Evolutionary conservation across 129 eudicot species (phyloP).

Genomic region (Scalesia atractyloides): DNA sequence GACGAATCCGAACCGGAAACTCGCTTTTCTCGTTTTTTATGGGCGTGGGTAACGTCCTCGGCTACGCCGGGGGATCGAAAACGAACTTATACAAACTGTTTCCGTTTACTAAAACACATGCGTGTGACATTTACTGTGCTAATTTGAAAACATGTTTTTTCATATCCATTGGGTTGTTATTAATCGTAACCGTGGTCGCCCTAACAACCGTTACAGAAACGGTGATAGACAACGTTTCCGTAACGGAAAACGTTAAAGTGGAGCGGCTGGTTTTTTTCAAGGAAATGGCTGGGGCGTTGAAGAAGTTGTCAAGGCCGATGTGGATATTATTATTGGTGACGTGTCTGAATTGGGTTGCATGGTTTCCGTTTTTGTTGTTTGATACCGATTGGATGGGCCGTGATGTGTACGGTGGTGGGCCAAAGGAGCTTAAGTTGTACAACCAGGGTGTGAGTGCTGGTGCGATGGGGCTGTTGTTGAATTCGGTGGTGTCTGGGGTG

Average conservation of each 20-base stretch:
- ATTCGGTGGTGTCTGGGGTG: constrained; percentile 64
- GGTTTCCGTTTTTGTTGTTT: constrained; percentile 83
- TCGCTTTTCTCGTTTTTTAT: constrained; percentile 64
- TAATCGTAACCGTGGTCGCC: constrained; percentile 28
- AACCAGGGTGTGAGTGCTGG: constrained; percentile 69
- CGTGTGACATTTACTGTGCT: constrained; percentile 71
- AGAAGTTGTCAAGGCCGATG: constrained; percentile 65
- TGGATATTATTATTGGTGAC: constrained; percentile 70
- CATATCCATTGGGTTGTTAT: constrained; percentile 35
- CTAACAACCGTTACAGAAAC: constrained; percentile 31
- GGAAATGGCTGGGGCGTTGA: constrained; percentile 63
- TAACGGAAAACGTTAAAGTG: background rate
- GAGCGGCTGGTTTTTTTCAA: constrained; percentile 37
- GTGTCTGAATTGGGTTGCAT: constrained; percentile 79
- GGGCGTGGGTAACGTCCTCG: constrained; percentile 73
- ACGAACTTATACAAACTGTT: constrained; percentile 26
- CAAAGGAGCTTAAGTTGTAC: constrained; percentile 36
- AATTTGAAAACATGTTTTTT: constrained; percentile 68
- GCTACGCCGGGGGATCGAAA: constrained; percentile 61
- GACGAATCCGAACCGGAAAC: constrained; percentile 39
- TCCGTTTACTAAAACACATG: constrained; percentile 56
- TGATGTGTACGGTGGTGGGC: constrained; percentile 75
- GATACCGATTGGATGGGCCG: constrained; percentile 94
- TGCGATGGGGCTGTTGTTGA: constrained; percentile 65
- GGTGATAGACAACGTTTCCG: constrained; percentile 11